phyloP scores from a whole-genome alignment of 768 basidiomycete genomes.

The Suillus lakei region DNA sequence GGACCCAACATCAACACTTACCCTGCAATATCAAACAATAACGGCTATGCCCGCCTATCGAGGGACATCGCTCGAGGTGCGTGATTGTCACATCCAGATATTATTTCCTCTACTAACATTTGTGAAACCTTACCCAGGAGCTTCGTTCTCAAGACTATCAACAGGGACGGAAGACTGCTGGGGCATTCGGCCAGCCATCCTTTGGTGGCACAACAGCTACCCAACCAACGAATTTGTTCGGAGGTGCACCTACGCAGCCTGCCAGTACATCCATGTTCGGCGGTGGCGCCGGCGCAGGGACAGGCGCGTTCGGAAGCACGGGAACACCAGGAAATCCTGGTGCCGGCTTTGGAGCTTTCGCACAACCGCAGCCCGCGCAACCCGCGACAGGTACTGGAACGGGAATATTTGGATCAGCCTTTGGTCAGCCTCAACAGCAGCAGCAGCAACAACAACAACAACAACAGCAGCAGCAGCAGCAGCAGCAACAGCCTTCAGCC shows the following conservation, averaged over 20 bases:
- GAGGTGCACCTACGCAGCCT: slow-evolving; percentile 32
- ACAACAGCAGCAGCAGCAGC: slow-evolving; percentile 43
- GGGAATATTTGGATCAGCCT: slow-evolving; percentile 50
- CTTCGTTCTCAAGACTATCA: slow-evolving; percentile 76
- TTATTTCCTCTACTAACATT: slow-evolving; percentile 11
- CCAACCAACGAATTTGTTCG: slow-evolving; percentile 31
- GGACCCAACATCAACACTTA: slow-evolving; percentile 51
- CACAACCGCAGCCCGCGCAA: slow-evolving; percentile 44
- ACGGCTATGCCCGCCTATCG: slow-evolving; percentile 79
- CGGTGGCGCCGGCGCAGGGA: slow-evolving; percentile 14
- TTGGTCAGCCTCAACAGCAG: slow-evolving; percentile 39
- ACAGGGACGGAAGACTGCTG: slow-evolving; percentile 74
- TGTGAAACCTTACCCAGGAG: slow-evolving; percentile 50
- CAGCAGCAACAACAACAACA: slow-evolving; percentile 38
- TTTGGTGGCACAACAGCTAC: slow-evolving; percentile 27
- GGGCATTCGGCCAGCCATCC: slow-evolving; percentile 59
- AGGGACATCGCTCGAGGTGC: slow-evolving; percentile 78
- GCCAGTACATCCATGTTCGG: slow-evolving; percentile 37
- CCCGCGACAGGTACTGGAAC: slow-evolving; percentile 39
- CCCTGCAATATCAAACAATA: slow-evolving; percentile 81
- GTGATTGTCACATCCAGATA: slow-evolving; percentile 24
- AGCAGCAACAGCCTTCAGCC: slow-evolving; percentile 43
- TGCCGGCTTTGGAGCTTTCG: slow-evolving; percentile 36
- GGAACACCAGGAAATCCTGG: slow-evolving; percentile 31
- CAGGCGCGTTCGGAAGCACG: slow-evolving; percentile 26